These are phyloP conservation scores for Silene conica DNA, from an alignment of 148 eudicot species.

Conservation along the genomic window DNA sequence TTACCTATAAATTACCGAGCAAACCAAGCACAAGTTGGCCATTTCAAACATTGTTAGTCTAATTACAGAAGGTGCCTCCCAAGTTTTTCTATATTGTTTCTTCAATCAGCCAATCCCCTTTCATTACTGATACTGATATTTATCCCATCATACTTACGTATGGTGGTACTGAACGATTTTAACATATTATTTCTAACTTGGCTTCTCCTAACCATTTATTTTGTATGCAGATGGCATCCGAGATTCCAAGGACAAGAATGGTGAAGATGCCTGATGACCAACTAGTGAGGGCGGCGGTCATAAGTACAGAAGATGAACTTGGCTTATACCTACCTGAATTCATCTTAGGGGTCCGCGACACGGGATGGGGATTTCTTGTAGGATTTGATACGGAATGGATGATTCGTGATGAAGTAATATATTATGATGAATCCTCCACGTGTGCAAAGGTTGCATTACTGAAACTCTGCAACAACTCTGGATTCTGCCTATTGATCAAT, in stretches of 20 bases:
- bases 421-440: neutral
- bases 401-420: neutral
- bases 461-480: neutral
- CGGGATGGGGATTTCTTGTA: neutral
- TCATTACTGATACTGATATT: too few relatives aligned
- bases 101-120: too few relatives aligned
- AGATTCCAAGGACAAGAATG: neutral
- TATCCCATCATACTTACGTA: too few relatives aligned
- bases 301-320: neutral
- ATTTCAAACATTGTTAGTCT: too few relatives aligned
- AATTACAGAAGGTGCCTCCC: too few relatives aligned
- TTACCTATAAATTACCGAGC: too few relatives aligned
- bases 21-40: too few relatives aligned
- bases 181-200: too few relatives aligned
- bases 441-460: neutral
- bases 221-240: too few relatives aligned
- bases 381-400: constrained; percentile 11
- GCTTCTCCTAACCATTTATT: too few relatives aligned
- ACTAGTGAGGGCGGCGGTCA: neutral
- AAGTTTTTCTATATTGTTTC: too few relatives aligned
- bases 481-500: neutral
- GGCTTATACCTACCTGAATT: constrained; percentile 2
- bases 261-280: neutral
- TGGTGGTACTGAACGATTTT: too few relatives aligned
- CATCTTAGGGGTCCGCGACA: neutral